Conservation (phyloP, 257 asterid species). For the Fraxinus excelsior region DNA sequence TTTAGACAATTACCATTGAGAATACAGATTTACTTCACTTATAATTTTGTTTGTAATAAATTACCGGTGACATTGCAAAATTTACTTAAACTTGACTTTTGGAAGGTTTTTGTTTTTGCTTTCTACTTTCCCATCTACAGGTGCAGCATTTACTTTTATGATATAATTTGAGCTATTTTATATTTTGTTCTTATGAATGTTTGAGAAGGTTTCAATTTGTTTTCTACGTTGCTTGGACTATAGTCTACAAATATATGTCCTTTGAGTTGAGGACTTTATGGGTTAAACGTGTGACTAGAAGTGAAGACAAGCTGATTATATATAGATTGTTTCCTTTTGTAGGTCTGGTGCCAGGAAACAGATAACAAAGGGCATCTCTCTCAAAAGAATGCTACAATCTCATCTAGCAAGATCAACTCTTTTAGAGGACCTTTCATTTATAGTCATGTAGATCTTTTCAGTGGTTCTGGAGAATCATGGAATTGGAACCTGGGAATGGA, state of each 20-base stretch:
- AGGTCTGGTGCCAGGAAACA: slow-evolving; percentile 42
- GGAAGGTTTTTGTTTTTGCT: not conserved
- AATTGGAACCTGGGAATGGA: slow-evolving; percentile 76
- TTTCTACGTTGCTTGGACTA: not conserved
- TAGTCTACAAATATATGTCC: not conserved
- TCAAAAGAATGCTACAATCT: slow-evolving; percentile 39
- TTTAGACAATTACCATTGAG: not conserved
- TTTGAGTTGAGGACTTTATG: not conserved
- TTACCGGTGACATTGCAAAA: not conserved
- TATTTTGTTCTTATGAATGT: not conserved
- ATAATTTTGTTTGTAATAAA: no score
- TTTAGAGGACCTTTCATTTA: slow-evolving; percentile 61
- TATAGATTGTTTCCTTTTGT: slow-evolving; percentile 23
- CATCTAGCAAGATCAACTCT: slow-evolving; percentile 43
- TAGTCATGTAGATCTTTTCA: slow-evolving; percentile 86
- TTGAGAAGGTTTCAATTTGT: not conserved
- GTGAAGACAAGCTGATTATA: not conserved
- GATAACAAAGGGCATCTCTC: slow-evolving; percentile 45
- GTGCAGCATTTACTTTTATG: not conserved
- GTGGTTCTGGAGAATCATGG: slow-evolving; percentile 96
- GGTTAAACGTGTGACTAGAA: not conserved
- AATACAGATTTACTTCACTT: not conserved
- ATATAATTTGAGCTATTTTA: not conserved
- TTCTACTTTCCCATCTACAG: not conserved
- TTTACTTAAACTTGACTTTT: no score